Evolutionary conservation across 1,284 basidiomycete genomes (phyloP).

Genomic region (Ceratobasidium sp.): DNA sequence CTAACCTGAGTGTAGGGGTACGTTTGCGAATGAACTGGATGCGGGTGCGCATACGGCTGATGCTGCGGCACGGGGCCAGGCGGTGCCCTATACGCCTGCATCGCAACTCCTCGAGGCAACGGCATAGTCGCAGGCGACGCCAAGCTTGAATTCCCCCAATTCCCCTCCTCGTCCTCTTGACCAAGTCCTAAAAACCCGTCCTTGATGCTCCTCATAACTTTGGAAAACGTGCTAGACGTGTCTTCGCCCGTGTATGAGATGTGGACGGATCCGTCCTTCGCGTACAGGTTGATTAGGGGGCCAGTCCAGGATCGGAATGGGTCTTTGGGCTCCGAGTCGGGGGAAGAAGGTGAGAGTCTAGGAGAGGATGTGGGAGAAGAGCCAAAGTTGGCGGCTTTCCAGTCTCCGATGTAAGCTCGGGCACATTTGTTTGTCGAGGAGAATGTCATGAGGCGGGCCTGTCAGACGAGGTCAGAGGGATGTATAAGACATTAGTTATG

Average conservation of each 20-base stretch:
- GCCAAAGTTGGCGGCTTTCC: conserved; percentile 32
- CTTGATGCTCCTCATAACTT: conserved; percentile 39
- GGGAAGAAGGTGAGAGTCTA: neutral
- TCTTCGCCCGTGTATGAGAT: conserved; percentile 31
- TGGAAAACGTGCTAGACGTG: conserved; percentile 37
- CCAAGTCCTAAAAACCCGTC: conserved; percentile 20
- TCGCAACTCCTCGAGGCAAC: conserved; percentile 7
- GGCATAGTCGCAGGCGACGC: neutral
- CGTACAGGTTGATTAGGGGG: conserved; percentile 15
- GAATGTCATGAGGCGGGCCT: conserved; percentile 37
- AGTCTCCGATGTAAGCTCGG: conserved; percentile 36
- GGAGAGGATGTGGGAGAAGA: conserved; percentile 13
- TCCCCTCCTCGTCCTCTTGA: conserved; percentile 9
- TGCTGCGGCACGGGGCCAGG: neutral
- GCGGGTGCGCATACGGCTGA: neutral
- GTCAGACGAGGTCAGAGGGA: neutral
- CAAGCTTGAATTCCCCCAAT: neutral
- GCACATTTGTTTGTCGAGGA: conserved; percentile 21
- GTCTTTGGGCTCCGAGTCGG: conserved; percentile 16
- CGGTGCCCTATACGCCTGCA: conserved; percentile 23
- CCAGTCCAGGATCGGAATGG: conserved; percentile 41
- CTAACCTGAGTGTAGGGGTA: neutral
- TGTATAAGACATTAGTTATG: neutral
- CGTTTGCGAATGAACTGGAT: neutral
- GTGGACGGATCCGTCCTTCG: conserved; percentile 31